Base-by-base conservation (phyloP, 192 early-diverging fungal species). In the Entrophospora sp. region DNA sequence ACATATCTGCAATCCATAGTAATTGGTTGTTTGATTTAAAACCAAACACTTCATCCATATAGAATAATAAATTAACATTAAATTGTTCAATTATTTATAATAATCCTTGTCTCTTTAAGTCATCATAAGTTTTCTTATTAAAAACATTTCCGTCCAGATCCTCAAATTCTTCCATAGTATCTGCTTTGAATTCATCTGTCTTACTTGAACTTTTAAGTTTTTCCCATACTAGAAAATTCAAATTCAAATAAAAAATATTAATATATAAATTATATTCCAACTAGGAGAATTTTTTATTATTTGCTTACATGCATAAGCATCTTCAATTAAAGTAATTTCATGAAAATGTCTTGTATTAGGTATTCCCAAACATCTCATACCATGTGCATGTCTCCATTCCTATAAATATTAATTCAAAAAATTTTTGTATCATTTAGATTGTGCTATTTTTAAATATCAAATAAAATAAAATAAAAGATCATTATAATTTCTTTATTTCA, bases 331-430 rank as follows among this genome's bases (percentile, higher is more conserved):
- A 9, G 90, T 89, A 32, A 95, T 92, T 71, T 93, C 93, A 55
- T 94, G 88, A 75, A 94, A 96, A 70, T 94, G 91, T 12, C 88
- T 73, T 0, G 87, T 89, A 62, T 95, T 94, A 10, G 93, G 91
- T 56, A 98, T 94, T 13, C 94, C 95, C 34, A 98, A 77, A 45
- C 87, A 81, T 37, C 89, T 80, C 91, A 98, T 91, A 30, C 93
- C 94, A 61, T 95, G 91, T 5, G 91, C 93, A 75, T 98, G 96
- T 37, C 95, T 78, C 81, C 89, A 88, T 70, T 98, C 96, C 69
- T 61, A 31, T 10, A 44, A 20, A n/a, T n/a, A 59, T n/a, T 20
- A 20, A 36, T 20, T 24, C 49, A 1, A 52, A 52, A 20, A 1
- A 12, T n/a, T 57, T 57, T 38, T 38, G 37, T 38, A n/a, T 45